Percentiles rank a stretch among this genome's conserved stretches.
Evolutionary conservation across 495 filamentous ascomycete genomes (phyloP).

Genomic region (Penicillium canescens): DNA sequence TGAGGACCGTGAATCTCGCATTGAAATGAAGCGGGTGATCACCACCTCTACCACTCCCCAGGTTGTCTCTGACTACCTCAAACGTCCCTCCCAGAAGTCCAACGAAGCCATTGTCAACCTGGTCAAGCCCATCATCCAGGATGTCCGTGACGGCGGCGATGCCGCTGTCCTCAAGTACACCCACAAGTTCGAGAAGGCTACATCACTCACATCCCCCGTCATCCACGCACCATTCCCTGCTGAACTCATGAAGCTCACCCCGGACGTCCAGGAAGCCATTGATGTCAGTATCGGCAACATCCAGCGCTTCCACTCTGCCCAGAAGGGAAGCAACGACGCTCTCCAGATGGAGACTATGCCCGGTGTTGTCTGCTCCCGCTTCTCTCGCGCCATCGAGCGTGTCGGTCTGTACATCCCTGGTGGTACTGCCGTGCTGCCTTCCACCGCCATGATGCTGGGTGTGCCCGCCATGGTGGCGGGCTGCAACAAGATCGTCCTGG

Average conservation of each 20-base stretch:
- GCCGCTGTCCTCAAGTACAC: conserved; percentile 87
- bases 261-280: conserved; percentile 85
- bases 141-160: conserved; percentile 78
- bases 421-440: conserved; percentile 92
- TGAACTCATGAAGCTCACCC: conserved; percentile 77
- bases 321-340: conserved; percentile 71
- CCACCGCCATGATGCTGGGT: conserved; percentile 95
- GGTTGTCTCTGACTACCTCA: conserved; percentile 68
- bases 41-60: conserved; percentile 58
- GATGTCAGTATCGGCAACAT: conserved; percentile 94
- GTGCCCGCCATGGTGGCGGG: conserved; percentile 97
- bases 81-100: conserved; percentile 89
- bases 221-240: conserved; percentile 83
- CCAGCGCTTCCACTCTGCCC: conserved; percentile 86
- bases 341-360: conserved; percentile 95
- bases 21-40: conserved; percentile 79
- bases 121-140: conserved; percentile 86
- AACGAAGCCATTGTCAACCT: conserved; percentile 87
- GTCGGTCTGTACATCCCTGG: conserved; percentile 95
- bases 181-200: conserved; percentile 96
- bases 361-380: conserved; percentile 90
- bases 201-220: conserved; percentile 82
- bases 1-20: conserved; percentile 59
- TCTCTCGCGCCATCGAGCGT: conserved; percentile 86
- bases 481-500: conserved; percentile 92